Evolutionary conservation across 2,329 filamentous ascomycete species (phyloP), one percentile per base, ranked within the genome.

Genomic region (Metarhizium sp.): DNA sequence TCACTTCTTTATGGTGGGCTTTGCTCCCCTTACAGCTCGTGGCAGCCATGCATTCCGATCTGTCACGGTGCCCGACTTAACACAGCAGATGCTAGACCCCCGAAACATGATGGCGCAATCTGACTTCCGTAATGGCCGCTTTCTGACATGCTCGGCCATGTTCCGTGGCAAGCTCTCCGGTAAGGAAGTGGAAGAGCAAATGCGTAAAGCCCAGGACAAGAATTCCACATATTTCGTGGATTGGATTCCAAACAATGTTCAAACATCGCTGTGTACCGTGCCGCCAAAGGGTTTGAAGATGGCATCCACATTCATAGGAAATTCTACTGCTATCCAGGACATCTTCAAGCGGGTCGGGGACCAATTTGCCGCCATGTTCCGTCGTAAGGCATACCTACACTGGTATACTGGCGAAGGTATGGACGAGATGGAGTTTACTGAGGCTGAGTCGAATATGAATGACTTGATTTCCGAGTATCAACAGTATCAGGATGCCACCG

Each of bases 81-180:
- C 92, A 69, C 94, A 97, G 82, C 94, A 99, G 78, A 97, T 99
- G 91, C 96, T 95, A 82, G 94, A 99, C 81, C 92, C 94, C 69
- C 97, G 97, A 90, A 99, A 99, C 87, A 99, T 97, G 92, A 97
- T 99, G 94, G 94, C 94, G 78, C 94, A 94, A 63, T 95, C 92
- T 61, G 94, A 99, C 81, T 97, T 97, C 90, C 90, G 94, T 70
- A 97, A 97, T 76, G 94, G 94, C 75, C 94, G 94, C 70, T 99
- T 97, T 83, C 86, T 97, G 70, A 99, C 94, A 67, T 99, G 94
- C 87, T 97, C 88, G 75, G 92, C 94, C 74, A 96, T 97, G 79
- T 99, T 97, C 90, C 92, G 94, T 77, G 94, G 94, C 71, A 95
- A 96, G 83, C 90, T 97, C 73, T 95, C 92, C 73, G 97, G 97